Percentiles rank a stretch among this genome's conserved stretches.
Conservation (phyloP, 352 stramenopile species). For the Phytopythium chamaehyphon region DNA sequence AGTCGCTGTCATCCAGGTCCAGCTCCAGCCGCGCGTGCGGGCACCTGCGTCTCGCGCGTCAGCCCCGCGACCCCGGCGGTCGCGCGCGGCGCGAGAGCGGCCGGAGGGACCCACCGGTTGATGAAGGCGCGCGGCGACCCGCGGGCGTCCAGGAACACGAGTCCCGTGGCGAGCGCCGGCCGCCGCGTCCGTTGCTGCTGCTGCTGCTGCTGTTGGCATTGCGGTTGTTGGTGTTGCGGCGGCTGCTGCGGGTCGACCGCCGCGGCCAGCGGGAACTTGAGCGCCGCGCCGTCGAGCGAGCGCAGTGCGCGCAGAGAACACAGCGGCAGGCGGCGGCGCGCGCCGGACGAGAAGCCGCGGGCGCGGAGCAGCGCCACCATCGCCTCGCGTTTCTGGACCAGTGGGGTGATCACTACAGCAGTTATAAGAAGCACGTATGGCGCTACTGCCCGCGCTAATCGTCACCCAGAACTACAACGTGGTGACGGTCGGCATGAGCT, state of each 20-base stretch:
- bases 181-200: conserved; percentile 9
- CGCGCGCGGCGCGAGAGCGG: too few species aligned
- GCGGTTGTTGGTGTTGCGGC: conserved; percentile 1
- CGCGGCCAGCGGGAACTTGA: conserved; percentile 55
- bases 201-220: conserved; percentile 1
- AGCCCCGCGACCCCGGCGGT: not conserved
- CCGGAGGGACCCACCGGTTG: conserved; percentile 27
- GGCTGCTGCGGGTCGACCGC: conserved; percentile 1
- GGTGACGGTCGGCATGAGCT: too few species aligned
- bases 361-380: not conserved
- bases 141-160: conserved; percentile 56
- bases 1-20: conserved; percentile 77
- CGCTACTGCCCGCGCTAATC: too few species aligned
- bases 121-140: conserved; percentile 48
- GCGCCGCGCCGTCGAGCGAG: conserved; percentile 26
- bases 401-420: too few species aligned
- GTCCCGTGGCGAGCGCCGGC: conserved; percentile 40
- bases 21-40: conserved; percentile 70
- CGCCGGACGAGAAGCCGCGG: not conserved
- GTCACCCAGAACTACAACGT: too few species aligned
- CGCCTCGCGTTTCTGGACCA: too few species aligned
- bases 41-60: conserved; percentile 25
- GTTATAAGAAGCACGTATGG: too few species aligned
- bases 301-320: conserved; percentile 54
- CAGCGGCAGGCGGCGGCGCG: conserved; percentile 12